Base-by-base conservation (phyloP, 441 rosid genomes). In the Macaranga tanarius region DNA sequence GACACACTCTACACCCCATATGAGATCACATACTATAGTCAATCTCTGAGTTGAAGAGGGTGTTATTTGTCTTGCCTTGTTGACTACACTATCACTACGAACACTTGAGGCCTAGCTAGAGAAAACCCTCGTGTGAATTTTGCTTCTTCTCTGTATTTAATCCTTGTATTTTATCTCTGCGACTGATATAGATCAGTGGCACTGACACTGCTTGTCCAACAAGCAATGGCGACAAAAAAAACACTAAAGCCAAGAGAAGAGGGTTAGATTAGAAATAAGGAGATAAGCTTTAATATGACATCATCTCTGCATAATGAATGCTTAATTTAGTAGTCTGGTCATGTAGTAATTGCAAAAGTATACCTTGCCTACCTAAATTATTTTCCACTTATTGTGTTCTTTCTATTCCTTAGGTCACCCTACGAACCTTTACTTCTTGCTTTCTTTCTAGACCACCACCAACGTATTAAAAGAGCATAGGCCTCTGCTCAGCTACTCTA, bases 121-220 rank as follows among this genome's bases (percentile, higher is more conserved):
- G 22, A 20, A 52, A n/a, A 13, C 31, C 60, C 22, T 11, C 31
- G 28, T 56, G 60, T 56, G 60, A 9, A 16, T 25, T 22, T 9
- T 34, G 38, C 12, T 9, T 56, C 60, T 25, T 22, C 7, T 25
- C 4, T 25, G 0, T 25, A 7, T 10, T 19, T 3, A 6, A 8
- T 62, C 26, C 10, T 17, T 38, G 38, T 34, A 3, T 34, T 34
- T 7, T 34, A 10, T 19, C 26, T 62, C 22, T 34, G 47, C 11
- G 5, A 38, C 25, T 51, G 55, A 50, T 34, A 48, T 42, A 65
- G 22, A 34, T 68, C 22, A 55, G 40, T 8, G 13, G 25, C 34
- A 20, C 81, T 75, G 81, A 70, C 75, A 50, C 47, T 17, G 23
- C 78, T 70, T 73, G 65, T 73, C 57, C 2, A 55, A 67, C 69